These are phyloP conservation scores for Zangia roseola DNA, from an alignment of 768 basidiomycete genomes.

Conservation along the genomic window DNA sequence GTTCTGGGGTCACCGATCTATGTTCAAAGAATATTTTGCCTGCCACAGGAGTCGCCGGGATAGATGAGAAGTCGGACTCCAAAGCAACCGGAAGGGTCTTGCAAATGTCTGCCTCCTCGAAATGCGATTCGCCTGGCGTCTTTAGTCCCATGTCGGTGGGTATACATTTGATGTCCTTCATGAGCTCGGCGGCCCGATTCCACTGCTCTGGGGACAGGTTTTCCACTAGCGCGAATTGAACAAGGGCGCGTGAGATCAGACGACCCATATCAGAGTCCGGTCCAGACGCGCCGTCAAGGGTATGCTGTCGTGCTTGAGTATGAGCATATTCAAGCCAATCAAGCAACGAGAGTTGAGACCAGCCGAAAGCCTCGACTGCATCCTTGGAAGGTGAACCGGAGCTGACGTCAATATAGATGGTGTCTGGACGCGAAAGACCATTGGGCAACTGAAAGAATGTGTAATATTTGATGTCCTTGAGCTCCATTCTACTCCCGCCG, in stretches of 20 bases:
- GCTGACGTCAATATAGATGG: constrained; percentile 67
- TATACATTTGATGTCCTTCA: constrained; percentile 57
- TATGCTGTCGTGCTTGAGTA: constrained; percentile 28
- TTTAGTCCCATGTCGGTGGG: constrained; percentile 76
- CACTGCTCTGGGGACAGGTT: constrained; percentile 47
- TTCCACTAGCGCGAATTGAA: constrained; percentile 78
- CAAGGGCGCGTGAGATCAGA: constrained; percentile 57
- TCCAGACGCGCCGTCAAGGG: background rate
- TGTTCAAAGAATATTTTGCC: background rate
- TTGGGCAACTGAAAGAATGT: constrained; percentile 60
- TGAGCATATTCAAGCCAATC: constrained; percentile 73
- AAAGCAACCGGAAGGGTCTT: constrained; percentile 27
- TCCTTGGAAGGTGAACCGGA: constrained; percentile 47
- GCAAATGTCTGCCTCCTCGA: constrained; percentile 84
- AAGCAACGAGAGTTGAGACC: constrained; percentile 67
- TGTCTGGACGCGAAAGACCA: constrained; percentile 71
- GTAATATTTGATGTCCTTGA: constrained; percentile 59
- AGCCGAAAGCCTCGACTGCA: constrained; percentile 54
- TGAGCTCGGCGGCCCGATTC: constrained; percentile 49
- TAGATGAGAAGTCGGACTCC: background rate
- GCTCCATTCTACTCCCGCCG: constrained; percentile 28
- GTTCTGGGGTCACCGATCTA: background rate
- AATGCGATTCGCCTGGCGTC: constrained; percentile 70
- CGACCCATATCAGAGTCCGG: constrained; percentile 42
- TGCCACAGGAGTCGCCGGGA: background rate